These are phyloP conservation scores for Torrubiella hemipterigena DNA, from an alignment of 2,329 filamentous ascomycete species.

Conservation along the genomic window DNA sequence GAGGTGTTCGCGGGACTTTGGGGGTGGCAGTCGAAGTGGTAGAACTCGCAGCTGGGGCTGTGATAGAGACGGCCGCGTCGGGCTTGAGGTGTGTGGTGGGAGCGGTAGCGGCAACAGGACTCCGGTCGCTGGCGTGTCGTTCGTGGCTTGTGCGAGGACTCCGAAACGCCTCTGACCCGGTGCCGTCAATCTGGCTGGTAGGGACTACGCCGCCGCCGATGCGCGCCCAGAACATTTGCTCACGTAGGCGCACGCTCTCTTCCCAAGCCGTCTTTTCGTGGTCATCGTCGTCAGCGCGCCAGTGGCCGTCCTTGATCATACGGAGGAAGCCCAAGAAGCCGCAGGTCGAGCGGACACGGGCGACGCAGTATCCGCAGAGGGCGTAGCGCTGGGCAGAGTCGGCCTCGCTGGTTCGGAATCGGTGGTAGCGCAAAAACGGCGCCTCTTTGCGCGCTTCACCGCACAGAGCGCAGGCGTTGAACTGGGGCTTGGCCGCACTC, in stretches of 20 bases:
- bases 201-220: constrained; percentile 87
- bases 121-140: constrained; percentile 2
- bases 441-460: constrained; percentile 68
- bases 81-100: too few relatives aligned
- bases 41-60: too few relatives aligned
- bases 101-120: too few relatives aligned
- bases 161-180: constrained; percentile 18
- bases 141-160: constrained; percentile 23
- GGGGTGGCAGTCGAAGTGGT: too few relatives aligned
- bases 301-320: constrained; percentile 85
- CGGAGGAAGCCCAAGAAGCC: constrained; percentile 87
- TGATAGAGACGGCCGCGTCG: constrained; percentile 1
- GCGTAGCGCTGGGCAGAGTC: constrained; percentile 83
- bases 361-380: constrained; percentile 78
- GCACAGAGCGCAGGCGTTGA: constrained; percentile 72
- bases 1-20: constrained; percentile 3
- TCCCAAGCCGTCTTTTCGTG: constrained; percentile 88
- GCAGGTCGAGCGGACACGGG: constrained; percentile 73
- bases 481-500: constrained; percentile 41
- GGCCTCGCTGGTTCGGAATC: constrained; percentile 79
- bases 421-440: constrained; percentile 64
- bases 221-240: constrained; percentile 95
- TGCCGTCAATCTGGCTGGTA: constrained; percentile 21
- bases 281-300: constrained; percentile 71
- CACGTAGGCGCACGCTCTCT: constrained; percentile 76